Base-by-base conservation (phyloP, 495 filamentous ascomycete genomes). In the Corynascus novoguineensis region DNA sequence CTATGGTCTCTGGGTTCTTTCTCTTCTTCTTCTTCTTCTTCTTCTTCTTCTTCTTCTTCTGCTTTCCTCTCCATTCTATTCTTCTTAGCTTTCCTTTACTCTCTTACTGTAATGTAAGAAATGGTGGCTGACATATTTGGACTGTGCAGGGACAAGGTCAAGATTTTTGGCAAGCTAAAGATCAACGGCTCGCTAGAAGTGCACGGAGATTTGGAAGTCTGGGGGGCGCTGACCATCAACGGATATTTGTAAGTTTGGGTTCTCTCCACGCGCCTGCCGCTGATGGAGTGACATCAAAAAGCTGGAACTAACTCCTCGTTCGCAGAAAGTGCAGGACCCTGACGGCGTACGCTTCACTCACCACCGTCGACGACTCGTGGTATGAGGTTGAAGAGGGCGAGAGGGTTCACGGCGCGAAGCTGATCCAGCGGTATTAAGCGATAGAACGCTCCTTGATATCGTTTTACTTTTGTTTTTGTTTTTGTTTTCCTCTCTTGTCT, bases 131-230 rank as follows among this genome's bases (percentile, higher is more conserved):
- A 40, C 49, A n/a, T 38, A 37, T 10, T 38, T 5, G n/a, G 8
- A 3, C 7, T n/a, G 5, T 14, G 15, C 41, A 69, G 64, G 34
- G 67, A 71, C 59, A 71, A 71, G 58, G 70, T 73, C 55, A 74
- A 71, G 57, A 71, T 70, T 27, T 74, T 69, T 64, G 71, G 71
- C 21, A 71, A 73, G 60, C 64, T 74, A 10, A 74, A 64, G 48
- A 61, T 74, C 32, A 64, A 60, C 9, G 71, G 71, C 4, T 65
- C 60, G 10, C 60, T 70, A 10, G 65, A 71, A 24, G 69, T 67
- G n/a, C 54, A 64, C 10, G 69, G 65, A 28, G 62, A 65, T 12
- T 50, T 74, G 51, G 71, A 74, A 40, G 70, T 74, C 5, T 74
- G 66, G 64, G 71, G 71, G 3, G 62, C 63, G 15, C 25, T 73